Evolutionary conservation across 495 filamentous ascomycete genomes (phyloP).

Genomic region (Lindgomyces ingoldianus): DNA sequence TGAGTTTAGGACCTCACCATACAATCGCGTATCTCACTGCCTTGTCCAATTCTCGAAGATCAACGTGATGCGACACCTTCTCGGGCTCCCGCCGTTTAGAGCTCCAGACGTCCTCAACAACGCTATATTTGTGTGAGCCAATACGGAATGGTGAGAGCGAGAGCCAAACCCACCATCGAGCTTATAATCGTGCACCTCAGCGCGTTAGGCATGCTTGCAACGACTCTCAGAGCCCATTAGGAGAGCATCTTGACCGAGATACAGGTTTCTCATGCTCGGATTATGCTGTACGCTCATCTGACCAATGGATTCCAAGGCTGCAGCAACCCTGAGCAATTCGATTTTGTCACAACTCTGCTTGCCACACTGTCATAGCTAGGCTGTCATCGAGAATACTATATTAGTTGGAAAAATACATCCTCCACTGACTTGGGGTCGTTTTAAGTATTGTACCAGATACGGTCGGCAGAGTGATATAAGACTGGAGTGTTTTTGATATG

Average conservation of each 20-base stretch:
- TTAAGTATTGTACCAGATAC: not conserved
- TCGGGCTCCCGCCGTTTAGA: not conserved
- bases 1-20: not conserved
- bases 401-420: not conserved
- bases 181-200: constrained; percentile 1
- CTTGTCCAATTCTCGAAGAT: not conserved
- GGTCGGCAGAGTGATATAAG: not conserved
- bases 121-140: not conserved
- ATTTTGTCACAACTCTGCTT: constrained; percentile 8
- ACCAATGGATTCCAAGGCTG: constrained; percentile 7
- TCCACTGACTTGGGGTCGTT: not conserved
- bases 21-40: not conserved
- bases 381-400: not conserved
- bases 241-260: constrained; percentile 8
- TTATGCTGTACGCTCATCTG: constrained; percentile 14
- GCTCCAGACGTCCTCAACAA: not conserved
- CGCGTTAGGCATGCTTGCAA: not conserved
- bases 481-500: not conserved
- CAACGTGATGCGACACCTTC: not conserved
- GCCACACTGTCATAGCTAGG: not conserved
- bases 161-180: constrained; percentile 18
- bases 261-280: constrained; percentile 3
- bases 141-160: constrained; percentile 13
- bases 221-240: not conserved
- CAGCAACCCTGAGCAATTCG: constrained; percentile 14